Evolutionary conservation across 1,284 basidiomycete genomes (phyloP), one percentile per base, ranked within the genome.

Genomic region (Coniferiporia sulphurascens): DNA sequence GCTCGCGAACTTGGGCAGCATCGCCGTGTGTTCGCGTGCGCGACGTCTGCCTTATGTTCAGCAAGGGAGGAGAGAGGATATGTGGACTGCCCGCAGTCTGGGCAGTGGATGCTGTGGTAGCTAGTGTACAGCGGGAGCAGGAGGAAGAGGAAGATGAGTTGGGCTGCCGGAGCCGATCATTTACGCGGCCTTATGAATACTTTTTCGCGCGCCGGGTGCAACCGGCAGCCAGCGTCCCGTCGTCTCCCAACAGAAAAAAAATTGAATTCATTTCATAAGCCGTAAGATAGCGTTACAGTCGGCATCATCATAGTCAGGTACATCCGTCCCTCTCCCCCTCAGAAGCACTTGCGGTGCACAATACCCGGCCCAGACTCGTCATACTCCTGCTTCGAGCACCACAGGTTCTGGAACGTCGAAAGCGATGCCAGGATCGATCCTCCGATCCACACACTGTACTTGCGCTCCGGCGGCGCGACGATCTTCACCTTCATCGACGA

Each of bases 371-470:
- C 91, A 59, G 83, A 85, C 78, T 95, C 92, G 74, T 95, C 92
- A 77, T 93, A 94, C 75, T 91, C 89, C 72, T 94, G 90, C 81
- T 95, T 95, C 65, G 91, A 91, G 80, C 89, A 89, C 92, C 91
- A 94, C 70, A 93, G 75, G 71, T 88, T 89, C 82, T 97, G 95
- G 93, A 98, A 98, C 65, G 96, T 98, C 68, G 87, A 91, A 61
- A 98, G 86, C 59, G 95, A 97, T 41, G 95, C 94, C 62, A 98
- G 82, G 74, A 98, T 98, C 64, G 94, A 97, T 70, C 96, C 95
- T 85, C 96, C 95, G 71, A 98, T 98, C 95, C 95, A 98, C 77
- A 98, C 95, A 59, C 91, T 93, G 84, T 93, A 93, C 75, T 93
- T 95, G 70, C 93, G 82, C 80, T 95, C 93, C 48, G 93, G 93